Conservation (phyloP, 257 asterid species). For the Solanum arcanum region DNA sequence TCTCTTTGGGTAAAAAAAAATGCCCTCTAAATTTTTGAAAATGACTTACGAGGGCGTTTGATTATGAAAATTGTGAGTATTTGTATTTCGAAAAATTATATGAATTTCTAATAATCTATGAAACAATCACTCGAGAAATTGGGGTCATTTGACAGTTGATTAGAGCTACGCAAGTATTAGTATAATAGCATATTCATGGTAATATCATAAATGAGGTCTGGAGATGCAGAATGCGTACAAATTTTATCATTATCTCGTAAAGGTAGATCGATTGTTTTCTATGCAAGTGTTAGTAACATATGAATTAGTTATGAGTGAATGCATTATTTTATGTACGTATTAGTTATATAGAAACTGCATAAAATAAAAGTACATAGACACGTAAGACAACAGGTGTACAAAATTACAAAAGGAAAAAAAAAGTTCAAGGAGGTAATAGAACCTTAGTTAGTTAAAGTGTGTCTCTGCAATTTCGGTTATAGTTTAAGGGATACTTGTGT, state of each 20-base stretch:
- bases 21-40: neutral
- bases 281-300: no score
- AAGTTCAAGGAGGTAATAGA: no score
- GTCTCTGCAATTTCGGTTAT: no score
- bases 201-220: no score
- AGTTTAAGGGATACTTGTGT: no score
- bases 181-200: rapidly evolving
- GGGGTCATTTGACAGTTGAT: neutral
- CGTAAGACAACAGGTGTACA: no score
- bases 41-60: neutral
- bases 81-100: no score
- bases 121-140: neutral
- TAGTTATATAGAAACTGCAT: neutral
- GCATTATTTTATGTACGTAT: neutral
- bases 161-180: neutral
- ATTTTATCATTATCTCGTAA: neutral
- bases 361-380: no score
- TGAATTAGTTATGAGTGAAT: neutral
- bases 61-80: neutral
- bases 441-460: no score
- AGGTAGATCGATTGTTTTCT: neutral
- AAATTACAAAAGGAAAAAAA: no score
- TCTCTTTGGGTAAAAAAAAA: neutral
- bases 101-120: neutral
- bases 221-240: neutral